phyloP scores from a whole-genome alignment of 2,329 filamentous ascomycete genomes.

The Elsinoe ampelina region DNA sequence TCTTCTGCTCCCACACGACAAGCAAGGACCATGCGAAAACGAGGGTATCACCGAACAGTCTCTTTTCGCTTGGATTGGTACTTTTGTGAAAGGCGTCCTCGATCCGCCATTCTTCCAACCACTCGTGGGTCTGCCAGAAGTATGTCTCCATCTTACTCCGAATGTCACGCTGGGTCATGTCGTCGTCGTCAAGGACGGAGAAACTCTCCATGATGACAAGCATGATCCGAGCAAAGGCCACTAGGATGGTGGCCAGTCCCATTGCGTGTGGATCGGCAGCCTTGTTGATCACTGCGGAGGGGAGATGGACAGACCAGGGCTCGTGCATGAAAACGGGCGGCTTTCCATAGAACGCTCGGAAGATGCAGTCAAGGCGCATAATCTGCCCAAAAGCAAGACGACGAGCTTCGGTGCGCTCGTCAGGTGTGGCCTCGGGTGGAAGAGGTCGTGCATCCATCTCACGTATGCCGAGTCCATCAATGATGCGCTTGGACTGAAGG shows the following conservation, averaged over 20 bases:
- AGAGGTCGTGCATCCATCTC: conserved; percentile 5
- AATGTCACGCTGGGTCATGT: conserved; percentile 8
- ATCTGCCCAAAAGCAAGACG: conserved; percentile 3
- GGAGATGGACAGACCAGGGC: conserved; percentile 8
- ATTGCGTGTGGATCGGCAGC: background rate
- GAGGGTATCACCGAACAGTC: background rate
- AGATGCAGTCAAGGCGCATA: conserved; percentile 5
- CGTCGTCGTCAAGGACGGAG: background rate
- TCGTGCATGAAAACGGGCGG: conserved; percentile 11
- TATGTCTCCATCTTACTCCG: conserved; percentile 5
- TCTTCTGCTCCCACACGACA: conserved; percentile 8
- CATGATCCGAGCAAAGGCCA: conserved; percentile 1
- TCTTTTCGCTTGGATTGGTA: background rate
- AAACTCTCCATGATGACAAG: conserved; percentile 9
- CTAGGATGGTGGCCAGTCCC: conserved; percentile 5
- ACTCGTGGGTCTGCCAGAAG: conserved; percentile 2
- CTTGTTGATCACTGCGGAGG: conserved; percentile 4
- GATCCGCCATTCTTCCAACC: conserved; percentile 11
- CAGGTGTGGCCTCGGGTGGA: background rate
- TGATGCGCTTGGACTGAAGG: conserved; percentile 2
- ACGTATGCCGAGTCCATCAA: conserved; percentile 2
- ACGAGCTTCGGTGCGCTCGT: conserved; percentile 3
- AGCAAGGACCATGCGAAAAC: conserved; percentile 2
- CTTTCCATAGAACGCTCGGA: conserved; percentile 2
- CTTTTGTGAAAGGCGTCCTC: conserved; percentile 8